Evolutionary conservation across 2,329 filamentous ascomycete genomes (phyloP), one percentile per base, ranked within the genome.

Genomic region (Aspergillus quadrilineatus): DNA sequence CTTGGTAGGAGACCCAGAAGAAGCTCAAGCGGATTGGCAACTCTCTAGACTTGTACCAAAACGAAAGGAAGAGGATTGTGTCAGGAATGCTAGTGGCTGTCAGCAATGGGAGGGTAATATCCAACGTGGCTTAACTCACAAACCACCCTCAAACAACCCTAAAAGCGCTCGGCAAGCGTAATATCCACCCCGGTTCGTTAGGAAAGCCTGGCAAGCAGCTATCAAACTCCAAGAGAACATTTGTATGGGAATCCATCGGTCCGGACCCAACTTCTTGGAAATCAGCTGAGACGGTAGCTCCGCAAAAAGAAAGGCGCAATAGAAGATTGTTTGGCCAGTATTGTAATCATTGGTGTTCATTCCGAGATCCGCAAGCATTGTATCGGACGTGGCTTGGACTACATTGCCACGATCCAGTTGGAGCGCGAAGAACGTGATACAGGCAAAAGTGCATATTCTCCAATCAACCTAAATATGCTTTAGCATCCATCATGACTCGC

Each of bases 21-120:
- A 80, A 84, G 62, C 84, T 83, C 15, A 92, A 74, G 1, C 89
- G 82, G 9, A 82, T 80, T 0, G 88, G 87, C 0, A 92, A 76
- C 68, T 92, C 89, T 51, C 80, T 80, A 0, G 84, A 84, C 45
- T 84, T 91, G 74, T 91, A 92, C 72, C 88, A 92, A 70, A 92
- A 92, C 3, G 84, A 86, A 4, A 90, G 77, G 71, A 87, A 91
- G 0, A 77, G 65, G 12, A 77, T 75, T 0, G 73, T 75, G 17
- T 77, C 75, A 2, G 75, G 73, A 44, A 77, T 77, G 56, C 72
- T 75, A 37, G 17, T 14, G 42, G 8, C 6, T 15, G 43, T 63
- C 47, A 67, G 49, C 12, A 26, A 12, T 4, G 37, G 15, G 15
- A 30, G 6, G 6, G 4, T 85, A 74, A 0, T 9, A 42, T 12